Conservation (phyloP, 805 yeast species). For the Tetrapisispora pingtungensis region DNA sequence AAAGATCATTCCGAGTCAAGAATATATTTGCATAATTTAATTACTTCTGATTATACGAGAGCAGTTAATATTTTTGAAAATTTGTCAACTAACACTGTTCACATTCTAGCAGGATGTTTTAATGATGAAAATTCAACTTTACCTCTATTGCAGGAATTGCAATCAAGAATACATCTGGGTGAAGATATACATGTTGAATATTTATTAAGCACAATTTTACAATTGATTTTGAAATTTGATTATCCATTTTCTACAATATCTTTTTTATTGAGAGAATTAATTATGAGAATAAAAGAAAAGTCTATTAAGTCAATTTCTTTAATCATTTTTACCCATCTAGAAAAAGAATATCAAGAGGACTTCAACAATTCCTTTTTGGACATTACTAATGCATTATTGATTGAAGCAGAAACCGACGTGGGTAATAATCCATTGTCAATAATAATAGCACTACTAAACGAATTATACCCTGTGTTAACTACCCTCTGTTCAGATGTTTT, state of each 20-base stretch:
- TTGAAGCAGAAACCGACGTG: constrained; percentile 20
- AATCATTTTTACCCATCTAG: constrained; percentile 14
- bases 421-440: constrained; percentile 16
- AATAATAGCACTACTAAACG: constrained; percentile 16
- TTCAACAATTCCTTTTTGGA: constrained; percentile 13
- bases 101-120: constrained; percentile 18
- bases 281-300: constrained; percentile 13
- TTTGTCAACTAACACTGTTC: constrained; percentile 12
- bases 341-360: constrained; percentile 8
- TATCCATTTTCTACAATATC: constrained; percentile 19
- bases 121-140: constrained; percentile 10
- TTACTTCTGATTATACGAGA: constrained; percentile 9
- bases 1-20: constrained; percentile 23
- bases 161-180: constrained; percentile 13
- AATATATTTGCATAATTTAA: constrained; percentile 7
- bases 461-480: constrained; percentile 23
- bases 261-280: constrained; percentile 18
- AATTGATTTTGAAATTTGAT: constrained; percentile 20
- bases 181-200: constrained; percentile 13
- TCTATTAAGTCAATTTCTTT: constrained; percentile 17
- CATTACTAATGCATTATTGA: constrained; percentile 15
- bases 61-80: constrained; percentile 17
- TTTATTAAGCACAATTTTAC: constrained; percentile 18
- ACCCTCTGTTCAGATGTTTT: constrained; percentile 24
- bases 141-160: constrained; percentile 13